Evolutionary conservation across 352 stramenopile genomes (phyloP), one percentile per base, ranked within the genome.

Genomic region (Phytophthora pistaciae): DNA sequence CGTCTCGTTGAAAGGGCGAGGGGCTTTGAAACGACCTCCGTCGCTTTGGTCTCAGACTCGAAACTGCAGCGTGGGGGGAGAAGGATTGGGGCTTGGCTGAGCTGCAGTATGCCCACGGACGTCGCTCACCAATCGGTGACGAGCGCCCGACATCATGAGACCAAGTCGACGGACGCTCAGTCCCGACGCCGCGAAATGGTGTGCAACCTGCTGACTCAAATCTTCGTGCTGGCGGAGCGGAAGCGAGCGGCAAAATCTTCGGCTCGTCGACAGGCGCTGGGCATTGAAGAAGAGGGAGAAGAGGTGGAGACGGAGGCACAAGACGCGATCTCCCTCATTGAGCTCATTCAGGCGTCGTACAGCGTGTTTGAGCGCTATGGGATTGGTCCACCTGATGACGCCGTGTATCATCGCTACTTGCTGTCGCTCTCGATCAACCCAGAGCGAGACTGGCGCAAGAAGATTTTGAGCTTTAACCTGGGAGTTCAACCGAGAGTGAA

Each of bases 321-420:
- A 3, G 38, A 70, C 3, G 60, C 79, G 8, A 58, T 92, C 50
- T 87, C 83, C 64, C 70, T 92, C 4, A 85, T 90, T 38, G 85
- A 91, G 52, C 70, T 93, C 18, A 85, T 91, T 29, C 77, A 91
- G 52, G 82, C 83, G 31, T 90, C 85, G 2, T 79, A 75, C 33
- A 63, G 54, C 0, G 77, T 93, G 14, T 88, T 93, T 48, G 75
- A 83, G 25, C 83, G 74, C 21, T 86, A 84, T 40, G 65, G 73
- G 4, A 83, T 90, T 33, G 56, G 48, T 0, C 21, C 82, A 3
- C 79, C 84, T 0, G 73, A 88, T 11, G 82, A 91, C 27, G 85
- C 80, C 1, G 60, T 75, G 36, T 91, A 83, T 60, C 85, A 91
- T 61, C 84, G 85, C 0, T 76, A 82, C 23, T 66, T 93, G 53